Evolutionary conservation across 1,284 basidiomycete species (phyloP), one percentile per base, ranked within the genome.

Genomic region (Apiotrichum porosum): DNA sequence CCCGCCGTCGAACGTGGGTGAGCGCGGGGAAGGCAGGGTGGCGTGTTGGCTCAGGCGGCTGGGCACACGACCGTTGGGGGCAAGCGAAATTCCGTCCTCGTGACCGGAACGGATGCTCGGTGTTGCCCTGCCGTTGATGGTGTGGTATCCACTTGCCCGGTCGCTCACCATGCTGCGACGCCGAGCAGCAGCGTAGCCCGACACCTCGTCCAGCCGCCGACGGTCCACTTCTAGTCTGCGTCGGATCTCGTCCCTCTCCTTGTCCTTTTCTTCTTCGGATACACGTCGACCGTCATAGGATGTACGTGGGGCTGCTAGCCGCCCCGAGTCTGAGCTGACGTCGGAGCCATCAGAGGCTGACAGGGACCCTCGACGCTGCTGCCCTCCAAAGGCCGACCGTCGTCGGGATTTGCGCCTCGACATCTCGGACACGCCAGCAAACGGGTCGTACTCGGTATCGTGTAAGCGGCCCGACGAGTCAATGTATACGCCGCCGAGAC

Each of bases 371-470:
- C 66, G 46, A 23, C 61, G 49, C 31, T 63, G 61, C 31, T 63
- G 61, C 19, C 58, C 56, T 4, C 71, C 71, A 46, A 73, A 72
- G 3, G 71, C 72, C 15, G 62, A 62, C 15, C 64, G 48, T 28
- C 64, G 54, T 18, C 60, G 57, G 17, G 62, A 68, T 39, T 69
- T 69, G 4, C 61, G 58, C 31, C 68, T 42, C 10, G 65, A 62
- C 46, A 72, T 57, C 23, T 63, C 62, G 1, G 69, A 55, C 1
- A 74, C 66, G 26, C 64, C 65, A 9, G 61, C 66, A 47, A 74
- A 74, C 3, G 72, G 72, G 48, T 74, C 72, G 51, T 62, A 74
- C 44, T 74, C 72, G 33, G 66, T 69, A 58, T 74, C 72, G 50
- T 74, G 72, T 6, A 71, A 46, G 46, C 64, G 61, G 0, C 71